Conservation (phyloP, 768 basidiomycete genomes). For the Termitomyces sp. region DNA sequence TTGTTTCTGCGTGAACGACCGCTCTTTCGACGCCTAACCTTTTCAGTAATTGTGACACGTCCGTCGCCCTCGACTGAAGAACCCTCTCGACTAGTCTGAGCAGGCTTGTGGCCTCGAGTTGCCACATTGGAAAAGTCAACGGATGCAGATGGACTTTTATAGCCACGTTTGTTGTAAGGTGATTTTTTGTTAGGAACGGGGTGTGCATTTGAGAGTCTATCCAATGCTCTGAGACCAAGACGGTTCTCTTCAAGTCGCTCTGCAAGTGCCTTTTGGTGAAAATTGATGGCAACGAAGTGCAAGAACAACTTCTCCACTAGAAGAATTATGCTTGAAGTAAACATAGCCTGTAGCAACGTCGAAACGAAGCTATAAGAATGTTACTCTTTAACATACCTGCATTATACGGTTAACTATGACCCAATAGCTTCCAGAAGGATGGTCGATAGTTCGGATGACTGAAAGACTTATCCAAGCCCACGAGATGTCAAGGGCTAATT, state of each 20-base stretch:
- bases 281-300: slow-evolving; percentile 74
- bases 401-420: slow-evolving; percentile 60
- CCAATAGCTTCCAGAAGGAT: slow-evolving; percentile 67
- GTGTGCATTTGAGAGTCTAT: slow-evolving; percentile 64
- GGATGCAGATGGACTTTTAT: slow-evolving; percentile 33
- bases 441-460: slow-evolving; percentile 47
- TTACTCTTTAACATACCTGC: slow-evolving; percentile 38
- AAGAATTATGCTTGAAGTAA: slow-evolving; percentile 36
- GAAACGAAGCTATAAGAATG: slow-evolving; percentile 1
- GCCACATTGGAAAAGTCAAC: slow-evolving; percentile 23
- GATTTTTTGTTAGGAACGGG: slow-evolving; percentile 31
- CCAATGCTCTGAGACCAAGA: slow-evolving; percentile 63
- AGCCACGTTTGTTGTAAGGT: slow-evolving; percentile 38
- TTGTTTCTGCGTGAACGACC: slow-evolving; percentile 38
- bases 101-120: slow-evolving; percentile 10
- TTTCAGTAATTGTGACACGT: background rate
- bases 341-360: slow-evolving; percentile 30
- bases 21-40: slow-evolving; percentile 16
- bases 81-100: slow-evolving; percentile 10
- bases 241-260: slow-evolving; percentile 69
- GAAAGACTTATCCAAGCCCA: slow-evolving; percentile 77
- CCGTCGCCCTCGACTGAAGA: slow-evolving; percentile 13
- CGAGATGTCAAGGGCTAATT: slow-evolving; percentile 55
- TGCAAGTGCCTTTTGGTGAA: slow-evolving; percentile 70
- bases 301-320: slow-evolving; percentile 51